Conservation (phyloP, 192 early-diverging fungal genomes). For the Anaeromyces robustus region DNA sequence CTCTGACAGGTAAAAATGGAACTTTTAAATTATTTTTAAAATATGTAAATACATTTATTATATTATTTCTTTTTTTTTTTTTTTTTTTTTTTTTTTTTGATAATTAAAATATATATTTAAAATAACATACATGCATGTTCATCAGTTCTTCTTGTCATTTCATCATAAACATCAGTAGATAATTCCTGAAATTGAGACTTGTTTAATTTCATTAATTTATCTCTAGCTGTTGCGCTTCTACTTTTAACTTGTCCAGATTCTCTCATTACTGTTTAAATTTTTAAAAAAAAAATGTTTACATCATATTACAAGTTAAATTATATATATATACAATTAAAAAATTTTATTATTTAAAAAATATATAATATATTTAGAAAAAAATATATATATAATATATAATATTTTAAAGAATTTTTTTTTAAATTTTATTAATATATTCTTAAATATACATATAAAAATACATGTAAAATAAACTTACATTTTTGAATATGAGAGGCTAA, state of each 20-base stretch:
- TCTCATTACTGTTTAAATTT: background rate
- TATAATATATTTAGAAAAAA: too few relatives aligned
- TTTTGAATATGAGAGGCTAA: background rate
- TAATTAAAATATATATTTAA: background rate
- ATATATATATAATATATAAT: too few relatives aligned
- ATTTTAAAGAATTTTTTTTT: too few relatives aligned
- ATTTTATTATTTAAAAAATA: too few relatives aligned
- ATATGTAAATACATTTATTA: too few relatives aligned
- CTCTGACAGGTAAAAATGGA: conserved; percentile 63
- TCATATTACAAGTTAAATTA: too few relatives aligned
- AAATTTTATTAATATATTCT: too few relatives aligned
- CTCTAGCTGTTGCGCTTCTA: conserved; percentile 30
- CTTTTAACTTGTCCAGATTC: background rate
- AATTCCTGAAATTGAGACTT: conserved; percentile 84
- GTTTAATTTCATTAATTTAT: conserved; percentile 64
- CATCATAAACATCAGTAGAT: conserved; percentile 91
- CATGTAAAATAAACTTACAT: background rate
- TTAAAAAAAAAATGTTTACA: too few relatives aligned
- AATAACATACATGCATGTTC: conserved; percentile 32
- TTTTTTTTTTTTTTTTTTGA: background rate
- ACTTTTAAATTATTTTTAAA: conserved; percentile 17
- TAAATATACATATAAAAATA: too few relatives aligned
- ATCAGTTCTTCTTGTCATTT: conserved; percentile 57
- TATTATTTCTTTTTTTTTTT: background rate
- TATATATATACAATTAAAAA: too few relatives aligned